phyloP scores from a whole-genome alignment of 2,329 filamentous ascomycete genomes.

The Chaetoscypha palmicola region DNA sequence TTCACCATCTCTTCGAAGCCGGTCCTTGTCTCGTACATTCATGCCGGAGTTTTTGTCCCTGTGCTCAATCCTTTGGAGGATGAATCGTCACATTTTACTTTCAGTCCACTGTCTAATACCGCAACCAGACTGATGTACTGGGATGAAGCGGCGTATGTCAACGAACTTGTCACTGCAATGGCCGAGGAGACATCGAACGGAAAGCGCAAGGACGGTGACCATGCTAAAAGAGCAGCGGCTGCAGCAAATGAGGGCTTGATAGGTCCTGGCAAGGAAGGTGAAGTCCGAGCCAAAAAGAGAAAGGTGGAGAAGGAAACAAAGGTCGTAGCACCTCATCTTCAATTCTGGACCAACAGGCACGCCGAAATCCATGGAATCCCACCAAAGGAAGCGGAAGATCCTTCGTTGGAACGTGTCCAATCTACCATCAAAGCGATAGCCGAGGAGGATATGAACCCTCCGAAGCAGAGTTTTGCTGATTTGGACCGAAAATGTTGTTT shows the following conservation, averaged over 20 bases:
- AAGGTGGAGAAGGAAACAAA: conserved; percentile 47
- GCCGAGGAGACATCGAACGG: conserved; percentile 37
- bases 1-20: conserved; percentile 72
- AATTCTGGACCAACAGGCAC: conserved; percentile 66
- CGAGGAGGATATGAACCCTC: conserved; percentile 27
- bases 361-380: conserved; percentile 55
- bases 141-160: conserved; percentile 67
- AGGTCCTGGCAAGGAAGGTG: conserved; percentile 31
- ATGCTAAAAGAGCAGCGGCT: conserved; percentile 33
- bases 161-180: conserved; percentile 52
- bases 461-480: conserved; percentile 54
- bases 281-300: conserved; percentile 43
- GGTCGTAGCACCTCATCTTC: conserved; percentile 55
- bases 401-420: conserved; percentile 17
- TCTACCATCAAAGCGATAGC: conserved; percentile 9
- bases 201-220: conserved; percentile 25
- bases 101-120: conserved; percentile 63
- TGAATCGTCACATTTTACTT: conserved; percentile 56
- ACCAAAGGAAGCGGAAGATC: conserved; percentile 34
- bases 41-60: conserved; percentile 78
- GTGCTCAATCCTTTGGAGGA: conserved; percentile 52
- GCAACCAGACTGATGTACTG: conserved; percentile 66
- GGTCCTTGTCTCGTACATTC: conserved; percentile 67
- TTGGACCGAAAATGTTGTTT: conserved; percentile 51
- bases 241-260: conserved; percentile 32